Evolutionary conservation across 1,284 basidiomycete species (phyloP), one percentile per base, ranked within the genome.

Genomic region (Blastosporella zonata): DNA sequence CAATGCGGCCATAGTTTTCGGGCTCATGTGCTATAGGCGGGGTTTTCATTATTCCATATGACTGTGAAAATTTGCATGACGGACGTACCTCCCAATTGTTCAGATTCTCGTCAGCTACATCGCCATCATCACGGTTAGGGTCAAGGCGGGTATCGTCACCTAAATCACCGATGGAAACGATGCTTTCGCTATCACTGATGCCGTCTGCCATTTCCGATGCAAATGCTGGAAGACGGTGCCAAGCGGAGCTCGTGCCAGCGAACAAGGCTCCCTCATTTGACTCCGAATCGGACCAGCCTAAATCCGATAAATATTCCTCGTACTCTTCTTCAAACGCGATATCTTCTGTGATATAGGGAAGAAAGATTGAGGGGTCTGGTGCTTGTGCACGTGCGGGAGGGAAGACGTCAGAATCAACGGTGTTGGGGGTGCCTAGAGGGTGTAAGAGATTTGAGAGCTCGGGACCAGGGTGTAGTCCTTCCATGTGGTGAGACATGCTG

Each of bases 41-140:
- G 35, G 33, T 44, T 22, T 27, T 25, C 20, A 18, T 43, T 35
- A 43, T 43, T 50, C 42, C 29, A 29, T 27, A 46, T 35, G 18
- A 41, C 38, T 23, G 50, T 21, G 23, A 9, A 22, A 17, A 4
- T 18, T 10, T 38, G n/a, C 17, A 31, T 6, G 15, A 61, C 86
- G 66, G 15, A 61, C 86, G 66, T 56, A 93, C 92, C 86, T 93
- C 93, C 93, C 93, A 96, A 55, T 93, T 92, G 60, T 94, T 96
- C 58, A 87, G 68, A 59, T 93, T 89, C 67, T 88, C 87, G 61
- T 91, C 84, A 15, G 81, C 75, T 31, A 75, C 71, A 46, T 83
- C 80, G 36, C 74, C 82, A 55, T 84, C 82, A 55, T 84, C 82
- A 53, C 77, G 72, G 49, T 72, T 72, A 13, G 71, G 61, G 56